These are phyloP conservation scores for Viola pubescens DNA, from an alignment of 441 rosid species.

Conservation along the genomic window DNA sequence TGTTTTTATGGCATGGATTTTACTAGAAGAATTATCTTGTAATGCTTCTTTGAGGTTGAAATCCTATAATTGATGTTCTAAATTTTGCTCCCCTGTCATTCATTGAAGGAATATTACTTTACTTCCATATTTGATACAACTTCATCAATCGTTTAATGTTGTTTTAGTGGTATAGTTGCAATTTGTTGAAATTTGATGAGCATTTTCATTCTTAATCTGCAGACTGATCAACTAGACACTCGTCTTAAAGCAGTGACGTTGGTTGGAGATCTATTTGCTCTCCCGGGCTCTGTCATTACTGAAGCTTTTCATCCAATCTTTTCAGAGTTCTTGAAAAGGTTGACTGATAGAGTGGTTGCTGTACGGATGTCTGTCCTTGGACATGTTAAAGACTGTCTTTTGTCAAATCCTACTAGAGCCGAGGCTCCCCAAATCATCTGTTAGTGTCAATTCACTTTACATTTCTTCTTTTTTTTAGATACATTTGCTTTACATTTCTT, in stretches of 20 bases:
- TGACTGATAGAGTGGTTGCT: slow-evolving; percentile 86
- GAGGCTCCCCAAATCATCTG: slow-evolving; percentile 85
- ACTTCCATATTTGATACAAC: no score
- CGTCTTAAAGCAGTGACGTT: slow-evolving; percentile 86
- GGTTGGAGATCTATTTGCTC: slow-evolving; percentile 87
- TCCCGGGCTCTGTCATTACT: slow-evolving; percentile 51
- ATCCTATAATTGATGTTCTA: no score
- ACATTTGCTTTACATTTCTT: background rate
- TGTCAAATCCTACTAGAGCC: slow-evolving; percentile 62
- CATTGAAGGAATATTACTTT: no score
- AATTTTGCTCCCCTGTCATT: no score
- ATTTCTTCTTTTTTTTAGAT: no score
- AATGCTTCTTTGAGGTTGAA: background rate
- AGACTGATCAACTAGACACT: slow-evolving; percentile 88
- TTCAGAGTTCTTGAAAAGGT: slow-evolving; percentile 89
- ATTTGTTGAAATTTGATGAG: slow-evolving; percentile 7
- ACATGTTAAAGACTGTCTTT: slow-evolving; percentile 76
- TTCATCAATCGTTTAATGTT: no score
- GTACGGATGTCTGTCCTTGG: slow-evolving; percentile 89
- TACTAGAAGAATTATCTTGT: background rate
- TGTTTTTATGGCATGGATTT: no score
- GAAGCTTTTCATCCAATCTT: slow-evolving; percentile 84
- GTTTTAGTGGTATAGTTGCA: background rate
- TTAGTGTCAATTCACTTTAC: slow-evolving; percentile 34
- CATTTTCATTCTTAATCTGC: slow-evolving; percentile 30